A percentile compares a stretch with the other conserved stretches of the same genome.
These are phyloP conservation scores for Guadua angustifolia DNA, from an alignment of 176 grass and related monocot genomes.

Conservation along the genomic window DNA sequence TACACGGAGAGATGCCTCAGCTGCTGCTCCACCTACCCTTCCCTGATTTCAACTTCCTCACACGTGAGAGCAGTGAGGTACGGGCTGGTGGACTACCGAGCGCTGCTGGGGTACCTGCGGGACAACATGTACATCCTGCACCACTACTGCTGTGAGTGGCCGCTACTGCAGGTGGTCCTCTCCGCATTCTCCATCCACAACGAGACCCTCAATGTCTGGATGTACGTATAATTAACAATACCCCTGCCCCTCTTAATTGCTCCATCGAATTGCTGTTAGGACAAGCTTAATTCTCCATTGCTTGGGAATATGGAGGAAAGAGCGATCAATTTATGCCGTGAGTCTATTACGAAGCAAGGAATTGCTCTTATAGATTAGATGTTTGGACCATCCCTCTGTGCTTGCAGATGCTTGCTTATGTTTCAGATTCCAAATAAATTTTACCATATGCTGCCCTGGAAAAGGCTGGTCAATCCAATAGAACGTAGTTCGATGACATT, in stretches of 20 bases:
- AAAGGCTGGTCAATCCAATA: neutral
- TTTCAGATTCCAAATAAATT: neutral
- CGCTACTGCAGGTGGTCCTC: slow-evolving; percentile 77
- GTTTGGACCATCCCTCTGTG: neutral
- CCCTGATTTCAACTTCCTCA: no score
- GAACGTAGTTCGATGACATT: neutral
- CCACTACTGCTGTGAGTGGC: slow-evolving; percentile 85
- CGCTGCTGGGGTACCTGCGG: slow-evolving; percentile 70
- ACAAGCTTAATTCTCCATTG: neutral
- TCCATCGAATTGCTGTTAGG: slow-evolving; percentile 4
- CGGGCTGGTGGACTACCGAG: slow-evolving; percentile 76
- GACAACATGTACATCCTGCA: slow-evolving; percentile 91
- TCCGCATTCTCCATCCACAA: slow-evolving; percentile 94
- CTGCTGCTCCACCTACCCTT: no score
- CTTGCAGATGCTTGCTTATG: neutral
- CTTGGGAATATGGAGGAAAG: neutral
- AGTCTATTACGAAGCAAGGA: neutral
- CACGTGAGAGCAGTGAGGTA: neutral
- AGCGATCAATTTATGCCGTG: neutral
- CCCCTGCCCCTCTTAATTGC: neutral
- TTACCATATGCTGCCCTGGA: neutral
- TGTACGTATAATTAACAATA: slow-evolving; percentile 47
- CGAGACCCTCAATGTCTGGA: slow-evolving; percentile 94
- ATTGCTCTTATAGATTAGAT: neutral
- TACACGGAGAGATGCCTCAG: no score